Conservation (phyloP, 1,284 basidiomycete genomes). For the Ceratobasidium papillatum region DNA sequence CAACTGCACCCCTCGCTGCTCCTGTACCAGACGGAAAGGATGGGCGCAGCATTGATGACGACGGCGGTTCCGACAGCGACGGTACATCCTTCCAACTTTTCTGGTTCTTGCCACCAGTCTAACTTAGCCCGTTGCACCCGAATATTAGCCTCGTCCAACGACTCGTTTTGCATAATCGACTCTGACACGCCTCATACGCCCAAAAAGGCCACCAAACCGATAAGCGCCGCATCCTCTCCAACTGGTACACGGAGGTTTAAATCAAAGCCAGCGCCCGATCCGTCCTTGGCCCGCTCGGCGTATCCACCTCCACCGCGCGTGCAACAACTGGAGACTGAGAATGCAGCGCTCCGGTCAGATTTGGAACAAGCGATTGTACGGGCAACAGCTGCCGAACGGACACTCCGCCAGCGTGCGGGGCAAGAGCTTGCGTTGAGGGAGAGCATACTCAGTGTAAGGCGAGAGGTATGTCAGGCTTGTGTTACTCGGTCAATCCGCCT, state of each 20-base stretch:
- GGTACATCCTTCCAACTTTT: conserved; percentile 6
- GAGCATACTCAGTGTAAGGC: conserved; percentile 78
- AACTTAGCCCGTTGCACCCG: not conserved
- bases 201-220: not conserved
- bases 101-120: not conserved
- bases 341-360: conserved; percentile 66
- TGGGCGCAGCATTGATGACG: conserved; percentile 13
- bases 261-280: conserved; percentile 6
- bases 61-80: conserved; percentile 14
- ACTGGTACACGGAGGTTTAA: not conserved
- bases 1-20: conserved; percentile 72
- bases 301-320: conserved; percentile 44
- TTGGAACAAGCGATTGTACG: conserved; percentile 64
- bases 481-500: not conserved
- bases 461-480: conserved; percentile 61
- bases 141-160: conserved; percentile 28
- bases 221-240: conserved; percentile 3
- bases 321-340: conserved; percentile 68
- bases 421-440: conserved; percentile 79
- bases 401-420: conserved; percentile 61
- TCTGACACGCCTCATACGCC: not conserved
- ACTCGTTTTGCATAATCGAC: conserved; percentile 31
- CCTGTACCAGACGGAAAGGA: conserved; percentile 48
- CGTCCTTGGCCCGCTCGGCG: conserved; percentile 23
- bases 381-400: conserved; percentile 65